phyloP scores from a whole-genome alignment of 2,329 filamentous ascomycete species.

The Hymenotorrendiella dingleyae region DNA sequence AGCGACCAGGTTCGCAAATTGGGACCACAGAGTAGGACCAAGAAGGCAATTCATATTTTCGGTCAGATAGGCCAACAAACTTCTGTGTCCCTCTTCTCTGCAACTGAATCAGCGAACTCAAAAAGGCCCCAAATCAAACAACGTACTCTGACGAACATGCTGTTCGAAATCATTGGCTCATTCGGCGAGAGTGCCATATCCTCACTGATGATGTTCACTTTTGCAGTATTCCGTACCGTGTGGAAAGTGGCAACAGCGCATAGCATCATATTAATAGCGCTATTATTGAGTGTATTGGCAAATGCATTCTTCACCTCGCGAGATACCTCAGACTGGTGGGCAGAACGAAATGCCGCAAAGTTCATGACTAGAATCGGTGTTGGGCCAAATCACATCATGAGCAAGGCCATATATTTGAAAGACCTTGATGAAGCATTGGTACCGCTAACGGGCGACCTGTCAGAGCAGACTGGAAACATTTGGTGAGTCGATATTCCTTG shows the following conservation, averaged over 20 bases:
- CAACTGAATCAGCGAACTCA: slow-evolving; percentile 35
- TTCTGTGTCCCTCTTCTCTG: slow-evolving; percentile 54
- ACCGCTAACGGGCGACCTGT: slow-evolving; percentile 17
- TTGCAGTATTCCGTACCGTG: slow-evolving; percentile 58
- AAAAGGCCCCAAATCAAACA: slow-evolving; percentile 54
- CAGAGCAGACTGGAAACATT: slow-evolving; percentile 38
- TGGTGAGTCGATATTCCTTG: slow-evolving; percentile 35
- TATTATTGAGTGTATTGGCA: slow-evolving; percentile 62
- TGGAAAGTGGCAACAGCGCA: slow-evolving; percentile 68
- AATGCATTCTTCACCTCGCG: slow-evolving; percentile 73
- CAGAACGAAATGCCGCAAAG: slow-evolving; percentile 69
- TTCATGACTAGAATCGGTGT: slow-evolving; percentile 83
- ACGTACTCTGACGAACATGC: slow-evolving; percentile 59
- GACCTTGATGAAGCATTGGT: slow-evolving; percentile 64
- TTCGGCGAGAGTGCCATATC: slow-evolving; percentile 69
- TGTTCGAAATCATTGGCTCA: slow-evolving; percentile 67
- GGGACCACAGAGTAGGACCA: slow-evolving; percentile 67
- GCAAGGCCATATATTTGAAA: slow-evolving; percentile 73
- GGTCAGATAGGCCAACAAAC: slow-evolving; percentile 66
- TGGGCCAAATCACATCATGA: slow-evolving; percentile 72
- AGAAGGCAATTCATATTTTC: slow-evolving; percentile 73
- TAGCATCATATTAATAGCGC: slow-evolving; percentile 62
- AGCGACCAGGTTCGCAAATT: slow-evolving; percentile 73
- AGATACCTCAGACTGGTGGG: slow-evolving; percentile 74
- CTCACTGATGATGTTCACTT: slow-evolving; percentile 70